These are phyloP conservation scores for Chlamydomonas sp. DNA, from an alignment of 139 green algal genomes.

Conservation along the genomic window DNA sequence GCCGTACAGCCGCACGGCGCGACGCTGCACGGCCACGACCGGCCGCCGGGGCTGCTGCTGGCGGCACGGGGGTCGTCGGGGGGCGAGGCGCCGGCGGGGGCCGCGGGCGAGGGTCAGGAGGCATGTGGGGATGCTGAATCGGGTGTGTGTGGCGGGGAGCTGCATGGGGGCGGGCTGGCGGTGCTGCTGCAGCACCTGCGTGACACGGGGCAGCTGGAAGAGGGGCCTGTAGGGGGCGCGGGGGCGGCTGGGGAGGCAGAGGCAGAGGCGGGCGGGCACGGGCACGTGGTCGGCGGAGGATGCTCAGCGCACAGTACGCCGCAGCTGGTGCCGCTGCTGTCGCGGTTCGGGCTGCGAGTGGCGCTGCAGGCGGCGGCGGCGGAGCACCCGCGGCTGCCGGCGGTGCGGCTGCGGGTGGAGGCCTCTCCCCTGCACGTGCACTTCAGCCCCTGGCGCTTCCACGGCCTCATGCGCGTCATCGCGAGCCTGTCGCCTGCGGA, in stretches of 20 bases:
- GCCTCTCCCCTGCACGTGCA: constrained; percentile 54
- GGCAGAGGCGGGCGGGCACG: too few relatives aligned
- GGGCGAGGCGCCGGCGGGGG: not conserved
- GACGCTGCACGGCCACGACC: not conserved
- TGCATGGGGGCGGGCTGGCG: not conserved
- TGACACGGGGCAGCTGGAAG: too few relatives aligned
- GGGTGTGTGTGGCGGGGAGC: not conserved
- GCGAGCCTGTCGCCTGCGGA: constrained; percentile 1
- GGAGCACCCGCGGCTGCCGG: constrained; percentile 49
- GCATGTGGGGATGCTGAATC: not conserved
- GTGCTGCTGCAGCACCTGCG: constrained; percentile 22
- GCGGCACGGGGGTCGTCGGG: not conserved
- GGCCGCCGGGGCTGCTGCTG: not conserved
- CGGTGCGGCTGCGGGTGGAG: constrained; percentile 38
- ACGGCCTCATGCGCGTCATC: constrained; percentile 61
- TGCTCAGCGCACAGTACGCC: too few relatives aligned
- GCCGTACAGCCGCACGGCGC: not conserved
- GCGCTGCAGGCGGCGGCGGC: constrained; percentile 54
- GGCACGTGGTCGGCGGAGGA: too few relatives aligned
- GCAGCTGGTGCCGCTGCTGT: constrained; percentile 58
- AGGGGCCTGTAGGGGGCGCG: too few relatives aligned
- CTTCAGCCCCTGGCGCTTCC: constrained; percentile 61
- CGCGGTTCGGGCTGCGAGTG: constrained; percentile 48
- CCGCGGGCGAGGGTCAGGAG: not conserved
- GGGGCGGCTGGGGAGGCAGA: too few relatives aligned